Base-by-base conservation (phyloP, 2,329 filamentous ascomycete genomes). In the Lachnellula occidentalis region DNA sequence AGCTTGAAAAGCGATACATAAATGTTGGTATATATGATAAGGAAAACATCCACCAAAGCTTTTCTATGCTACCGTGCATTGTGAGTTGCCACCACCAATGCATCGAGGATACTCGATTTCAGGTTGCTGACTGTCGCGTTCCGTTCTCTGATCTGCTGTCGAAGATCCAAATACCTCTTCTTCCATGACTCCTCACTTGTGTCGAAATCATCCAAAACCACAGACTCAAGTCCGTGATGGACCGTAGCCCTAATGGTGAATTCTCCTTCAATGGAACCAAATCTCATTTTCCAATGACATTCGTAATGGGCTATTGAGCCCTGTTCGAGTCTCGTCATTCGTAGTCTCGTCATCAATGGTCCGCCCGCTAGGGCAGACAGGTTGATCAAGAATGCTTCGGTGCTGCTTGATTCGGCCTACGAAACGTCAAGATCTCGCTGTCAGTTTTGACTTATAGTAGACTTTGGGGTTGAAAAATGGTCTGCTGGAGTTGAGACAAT, bases 341-440 rank as follows among this genome's bases (percentile, higher is more conserved):
- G 71, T 19, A 71, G 66, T 5, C 70, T 69, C 12, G 72, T 71
- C 69, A 79, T 75, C 48, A 85, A 71, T 27, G 77, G 74, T 3
- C 78, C 78, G 8, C 82, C 82, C 0, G 76, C 76, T 11, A 85
- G 71, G 4, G 79, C 80, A 0, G 81, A 76, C 5, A 85, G 66
- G 62, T 83, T 85, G 59, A 83, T 78, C 12, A 85, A 69, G 59
- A 85, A 84, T 0, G 76, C 73, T 63, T 83, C 76, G 5, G 78
- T 75, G 11, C 74, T 78, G 1, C 72, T 68, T 0, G 80, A 78
- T 45, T 76, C 73, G 39, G 72, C 73, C 56, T 31, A 31, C 27
- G 27, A 31, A 31, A 31, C 9, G 9, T 31, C 9, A 11, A 31
- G 27, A 31, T 31, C 27, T 31, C 27, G 27, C 2, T 4, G 27